Base-by-base conservation (phyloP, 345 rosid species). In the Nasturtium officinale region DNA sequence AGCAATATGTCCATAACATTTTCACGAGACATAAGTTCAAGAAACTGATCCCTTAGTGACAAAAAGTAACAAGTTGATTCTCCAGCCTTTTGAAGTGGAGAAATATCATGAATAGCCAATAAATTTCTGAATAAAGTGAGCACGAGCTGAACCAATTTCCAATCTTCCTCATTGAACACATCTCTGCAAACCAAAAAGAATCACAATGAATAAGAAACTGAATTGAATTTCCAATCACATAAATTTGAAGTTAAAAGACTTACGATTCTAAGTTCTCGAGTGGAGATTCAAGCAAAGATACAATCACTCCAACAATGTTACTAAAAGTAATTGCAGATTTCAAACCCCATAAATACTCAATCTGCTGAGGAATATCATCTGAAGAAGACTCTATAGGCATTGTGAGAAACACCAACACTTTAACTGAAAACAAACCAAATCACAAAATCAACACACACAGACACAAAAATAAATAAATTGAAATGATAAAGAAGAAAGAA, bases 71-170 rank as follows among this genome's bases (percentile, higher is more conserved):
- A 56, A 69, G 89, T 86, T 26, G 92, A 88, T 30, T 83, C 89
- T 55, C 84, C 91, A 72, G 88, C 84, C 73, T 91, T 91, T 61
- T 89, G 99, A 65, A 79, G 63, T 33, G 75, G 74, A 3, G 92
- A 80, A 16, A 91, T 73, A 58, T 88, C 96, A 75, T 90, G 98
- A 51, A 91, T 77, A 42, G 99, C 96, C n/a, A 95, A 89, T 65
- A 95, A 67, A 69, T 95, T 95, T 53, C 92, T 84, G 64, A 95
- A 90, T 12, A 91, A 71, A 48, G 98, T 91, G 75, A 95, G 84
- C 26, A 91, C 85, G 38, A 95, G 91, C 84, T 91, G 98, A 74
- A 90, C 83, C 87, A 95, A 74, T 82, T 95, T 95, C 99, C 98
- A 95, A 76, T 95, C 96, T 75, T 95, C 99, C 79, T 95, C 99